Base-by-base conservation (phyloP, 495 filamentous ascomycete species). In the Tuber aestivum region DNA sequence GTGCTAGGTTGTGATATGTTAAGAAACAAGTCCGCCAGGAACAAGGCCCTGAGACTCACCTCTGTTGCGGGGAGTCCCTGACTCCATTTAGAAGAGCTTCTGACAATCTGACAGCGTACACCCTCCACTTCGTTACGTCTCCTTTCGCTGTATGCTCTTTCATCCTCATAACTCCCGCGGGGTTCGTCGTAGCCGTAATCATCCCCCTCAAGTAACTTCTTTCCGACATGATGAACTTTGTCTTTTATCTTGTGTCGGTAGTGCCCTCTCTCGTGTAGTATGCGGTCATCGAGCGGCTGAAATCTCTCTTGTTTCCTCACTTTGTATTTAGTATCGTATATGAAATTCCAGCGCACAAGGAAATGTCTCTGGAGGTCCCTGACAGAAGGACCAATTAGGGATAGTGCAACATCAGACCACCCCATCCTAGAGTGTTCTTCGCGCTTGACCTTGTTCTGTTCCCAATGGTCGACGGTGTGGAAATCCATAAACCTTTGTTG, bases 281-380 rank as follows among this genome's bases (percentile, higher is more conserved):
- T 23, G 27, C 74, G 38, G 35, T 70, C 65, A 61, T 81, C 71
- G n/a, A 95, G 84, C 61, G 83, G 86, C 10, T 83, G 78, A 78
- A 94, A 97, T 73, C 91, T 88, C 20, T 85, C 82, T 35, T 90
- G 85, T 71, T 92, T 87, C 32, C 90, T 88, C 41, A 88, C 87
- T 74, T 86, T 84, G 82, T 98, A 98, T 83, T 97, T 98, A 70
- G 90, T 87, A 70, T 90, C 86, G 74, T 90, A 97, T 74, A 98
- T 95, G 82, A 92, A 97, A 84, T 97, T 97, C 94, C 95, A 98
- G 75, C 95, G 86, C 78, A 97, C 90, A 20, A 90, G 87, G 80
- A 98, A 98, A 81, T 97, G 93, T 3, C 87, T 86, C 32, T 89
- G 87, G 27, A 98, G 85, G 81, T 93, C 95, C 72, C 92, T 87